phyloP scores from a whole-genome alignment of 108 stramenopile genomes.

The Fragilaria crotonensis region DNA sequence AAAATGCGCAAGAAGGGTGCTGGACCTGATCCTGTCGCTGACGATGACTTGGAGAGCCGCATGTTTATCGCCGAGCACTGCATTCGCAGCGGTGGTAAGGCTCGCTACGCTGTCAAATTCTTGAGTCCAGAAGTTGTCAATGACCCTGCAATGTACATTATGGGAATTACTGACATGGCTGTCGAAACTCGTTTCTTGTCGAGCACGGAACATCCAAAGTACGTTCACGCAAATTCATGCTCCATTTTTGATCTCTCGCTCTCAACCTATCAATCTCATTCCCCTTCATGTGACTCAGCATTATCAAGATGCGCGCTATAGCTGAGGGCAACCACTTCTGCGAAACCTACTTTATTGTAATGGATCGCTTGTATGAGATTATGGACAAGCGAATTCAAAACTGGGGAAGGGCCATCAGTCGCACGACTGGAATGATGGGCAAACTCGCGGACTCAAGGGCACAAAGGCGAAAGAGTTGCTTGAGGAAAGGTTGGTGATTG shows the following conservation, averaged over 20 bases:
- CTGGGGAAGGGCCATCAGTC: neutral
- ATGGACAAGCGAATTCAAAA: slow-evolving; percentile 6
- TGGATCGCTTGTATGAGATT: slow-evolving; percentile 18
- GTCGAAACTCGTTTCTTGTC: slow-evolving; percentile 50
- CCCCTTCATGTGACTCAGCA: slow-evolving; percentile 4
- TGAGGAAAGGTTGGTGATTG: slow-evolving; percentile 25
- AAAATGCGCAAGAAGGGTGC: neutral
- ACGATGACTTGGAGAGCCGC: neutral
- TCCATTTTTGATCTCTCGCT: neutral
- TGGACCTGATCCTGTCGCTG: neutral
- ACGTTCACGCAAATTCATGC: neutral
- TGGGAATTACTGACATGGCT: slow-evolving; percentile 52
- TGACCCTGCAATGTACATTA: slow-evolving; percentile 14
- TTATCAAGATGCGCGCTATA: slow-evolving; percentile 52
- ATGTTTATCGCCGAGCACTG: slow-evolving; percentile 15
- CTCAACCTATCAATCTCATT: neutral
- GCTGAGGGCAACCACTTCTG: slow-evolving; percentile 16
- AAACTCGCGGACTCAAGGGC: neutral
- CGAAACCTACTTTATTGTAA: slow-evolving; percentile 21
- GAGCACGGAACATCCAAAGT: slow-evolving; percentile 45
- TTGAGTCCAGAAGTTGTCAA: slow-evolving; percentile 9
- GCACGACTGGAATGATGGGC: neutral
- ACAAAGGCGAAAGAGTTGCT: slow-evolving; percentile 21
- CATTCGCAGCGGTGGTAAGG: slow-evolving; percentile 11
- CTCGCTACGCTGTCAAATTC: slow-evolving; percentile 20